Evolutionary conservation across 2,329 filamentous ascomycete genomes (phyloP), one percentile per base, ranked within the genome.

Genomic region (Trichophyton simii): DNA sequence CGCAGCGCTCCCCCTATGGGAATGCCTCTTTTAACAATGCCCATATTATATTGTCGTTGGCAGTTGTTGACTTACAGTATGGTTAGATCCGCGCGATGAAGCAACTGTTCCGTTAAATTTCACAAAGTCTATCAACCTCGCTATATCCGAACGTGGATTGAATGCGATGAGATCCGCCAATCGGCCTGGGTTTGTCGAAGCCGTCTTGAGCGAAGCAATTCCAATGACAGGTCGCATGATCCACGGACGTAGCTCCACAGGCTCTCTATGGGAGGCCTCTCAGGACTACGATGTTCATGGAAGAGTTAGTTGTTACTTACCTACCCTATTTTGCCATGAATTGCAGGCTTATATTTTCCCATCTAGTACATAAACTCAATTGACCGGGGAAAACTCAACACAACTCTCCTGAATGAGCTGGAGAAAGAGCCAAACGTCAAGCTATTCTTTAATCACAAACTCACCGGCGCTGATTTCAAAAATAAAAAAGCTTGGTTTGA

Each of bases 171-270:
- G 83, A 59, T 79, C 88, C 67, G 84, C 88, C 1, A 83, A 84
- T 28, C 82, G 85, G 36, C 76, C 83, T 2, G 81, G 79, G 2
- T 81, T 97, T 41, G 78, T 96, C 36, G 81, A 91, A 11, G 80
- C 85, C 67, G 84, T 97, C 36, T 80, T 96, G 68, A 78, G 78
- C 0, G 83, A 87, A 59, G 92, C 91, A 0, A 90, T 97, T 63
- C 91, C 92, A 9, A 96, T 99, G 91, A 80, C 87, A 72, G 94
- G 91, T 11, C 89, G 94, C 28, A 99, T 99, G 94, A 95, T 99
- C 65, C 94, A 99, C 71, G 85, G 89, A 38, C 80, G 78, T 68
- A 78, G 79, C 20, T 78, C 82, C 7, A 77, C 81, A 18, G 89
- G 89, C 3, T 75, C 83, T 25, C 75, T 95, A 55, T 89, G 85